Evolutionary conservation across 495 filamentous ascomycete genomes (phyloP), one percentile per base, ranked within the genome.

Genomic region (Chaetomidium leptoderma): DNA sequence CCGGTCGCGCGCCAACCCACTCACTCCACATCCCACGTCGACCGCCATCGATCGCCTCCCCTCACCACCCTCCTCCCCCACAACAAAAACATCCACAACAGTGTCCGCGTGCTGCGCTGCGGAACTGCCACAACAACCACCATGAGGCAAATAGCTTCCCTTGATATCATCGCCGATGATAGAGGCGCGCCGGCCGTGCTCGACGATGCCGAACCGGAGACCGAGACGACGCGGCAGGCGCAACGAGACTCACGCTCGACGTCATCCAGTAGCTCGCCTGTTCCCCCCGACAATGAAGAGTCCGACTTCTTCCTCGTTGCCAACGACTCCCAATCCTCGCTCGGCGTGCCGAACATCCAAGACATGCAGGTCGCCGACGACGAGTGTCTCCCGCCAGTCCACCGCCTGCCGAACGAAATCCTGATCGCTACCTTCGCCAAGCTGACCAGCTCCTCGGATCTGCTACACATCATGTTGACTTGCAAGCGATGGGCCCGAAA

Each of bases 401-500:
- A 87, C 48, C 82, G 86, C 43, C 81, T 99, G 29, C 95, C 95
- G 13, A 90, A 91, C 62, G 95, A 99, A 76, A 86, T 99, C 45
- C 81, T 97, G 51, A 97, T 99, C 61, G 81, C 84, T 66, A 88
- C 96, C 54, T 97, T 99, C 74, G 78, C 88, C 14, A 93, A 91
- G 67, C 83, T 99, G 42, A 82, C 71, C 64, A 84, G 81, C 30
- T 79, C 89, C 3, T 70, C 72, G 5, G 93, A 97, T 66, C 81
- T 97, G 58, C 76, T 88, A 60, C 86, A 84, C 70, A 92, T 90
- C 69, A 92, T 99, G 89, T 76, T 92, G 65, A 92, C 95, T 8
- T 95, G 86, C 65, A 90, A 90, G 67, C 84, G 85, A 60, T 99
- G 95, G 95, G 87, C 95, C 42, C 79, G 86, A 58, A 97, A 97